These are phyloP conservation scores for Rhypophila decipiens DNA, from an alignment of 495 filamentous ascomycete species.

Conservation along the genomic window DNA sequence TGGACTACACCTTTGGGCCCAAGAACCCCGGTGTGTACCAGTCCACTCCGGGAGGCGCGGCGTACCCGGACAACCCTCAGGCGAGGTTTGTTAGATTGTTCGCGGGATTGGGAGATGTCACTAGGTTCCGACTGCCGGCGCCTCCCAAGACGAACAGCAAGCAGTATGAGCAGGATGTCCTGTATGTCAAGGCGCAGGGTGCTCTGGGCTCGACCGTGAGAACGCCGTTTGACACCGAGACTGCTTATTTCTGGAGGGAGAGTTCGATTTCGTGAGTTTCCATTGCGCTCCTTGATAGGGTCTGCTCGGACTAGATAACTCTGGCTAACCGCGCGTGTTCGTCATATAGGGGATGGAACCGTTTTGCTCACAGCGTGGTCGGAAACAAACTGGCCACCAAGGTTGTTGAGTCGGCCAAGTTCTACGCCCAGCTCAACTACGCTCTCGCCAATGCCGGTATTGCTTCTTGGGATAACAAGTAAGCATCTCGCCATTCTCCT, in stretches of 20 bases:
- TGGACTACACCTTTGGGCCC: conserved; percentile 22
- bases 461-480: conserved; percentile 26
- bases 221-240: conserved; percentile 21
- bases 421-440: conserved; percentile 33
- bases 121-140: conserved; percentile 17
- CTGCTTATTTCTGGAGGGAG: conserved; percentile 29
- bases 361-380: conserved; percentile 23
- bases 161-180: conserved; percentile 15
- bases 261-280: conserved; percentile 26
- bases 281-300: too few species aligned
- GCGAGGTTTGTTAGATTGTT: conserved; percentile 21
- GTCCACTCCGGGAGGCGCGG: conserved; percentile 18
- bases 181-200: conserved; percentile 24
- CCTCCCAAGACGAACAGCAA: conserved; percentile 14
- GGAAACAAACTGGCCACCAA: conserved; percentile 18
- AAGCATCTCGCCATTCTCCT: too few species aligned
- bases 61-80: conserved; percentile 27
- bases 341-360: conserved; percentile 23
- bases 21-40: conserved; percentile 24
- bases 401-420: conserved; percentile 22
- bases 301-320: too few species aligned
- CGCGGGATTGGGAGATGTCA: conserved; percentile 21
- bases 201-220: conserved; percentile 17
- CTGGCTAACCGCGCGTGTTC: neutral
- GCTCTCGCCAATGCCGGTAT: conserved; percentile 32